Conservation (phyloP, 2,329 filamentous ascomycete species). For the Trichoderma sp. region DNA sequence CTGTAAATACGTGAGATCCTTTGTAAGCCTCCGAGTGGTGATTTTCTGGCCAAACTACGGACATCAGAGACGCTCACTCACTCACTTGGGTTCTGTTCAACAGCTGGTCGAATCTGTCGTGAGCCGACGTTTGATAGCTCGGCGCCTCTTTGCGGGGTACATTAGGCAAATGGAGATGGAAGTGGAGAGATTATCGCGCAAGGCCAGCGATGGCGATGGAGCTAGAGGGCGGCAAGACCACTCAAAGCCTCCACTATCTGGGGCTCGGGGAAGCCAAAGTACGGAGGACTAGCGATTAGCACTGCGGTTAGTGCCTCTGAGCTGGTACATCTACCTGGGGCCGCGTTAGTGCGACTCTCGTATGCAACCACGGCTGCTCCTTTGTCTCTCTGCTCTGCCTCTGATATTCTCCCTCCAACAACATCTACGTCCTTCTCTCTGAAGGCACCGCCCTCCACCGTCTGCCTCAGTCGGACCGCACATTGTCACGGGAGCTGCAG, state of each 20-base stretch:
- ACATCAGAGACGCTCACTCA: too few species aligned
- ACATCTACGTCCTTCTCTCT: too few species aligned
- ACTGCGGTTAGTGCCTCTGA: background rate
- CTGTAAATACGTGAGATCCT: background rate
- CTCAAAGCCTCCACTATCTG: conserved; percentile 10
- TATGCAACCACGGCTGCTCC: too few species aligned
- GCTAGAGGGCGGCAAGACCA: conserved; percentile 10
- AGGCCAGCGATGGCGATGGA: conserved; percentile 16
- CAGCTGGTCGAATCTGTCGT: too few species aligned
- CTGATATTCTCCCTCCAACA: too few species aligned
- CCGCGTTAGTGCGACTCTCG: background rate
- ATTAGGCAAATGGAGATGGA: conserved; percentile 23
- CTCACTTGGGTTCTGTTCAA: too few species aligned
- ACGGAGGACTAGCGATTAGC: background rate
- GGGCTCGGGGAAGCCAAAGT: background rate
- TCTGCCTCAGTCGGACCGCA: background rate
- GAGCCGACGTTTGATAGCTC: conserved; percentile 2
- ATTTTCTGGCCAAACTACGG: background rate
- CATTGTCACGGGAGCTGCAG: background rate
- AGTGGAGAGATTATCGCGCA: conserved; percentile 19
- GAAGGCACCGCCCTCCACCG: too few species aligned
- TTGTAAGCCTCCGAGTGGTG: background rate
- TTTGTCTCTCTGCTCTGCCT: too few species aligned
- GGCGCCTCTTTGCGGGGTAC: conserved; percentile 26
- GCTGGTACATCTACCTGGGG: background rate